Evolutionary conservation across 345 rosid genomes (phyloP), one percentile per base, ranked within the genome.

Genomic region (Dipteronia sinensis): DNA sequence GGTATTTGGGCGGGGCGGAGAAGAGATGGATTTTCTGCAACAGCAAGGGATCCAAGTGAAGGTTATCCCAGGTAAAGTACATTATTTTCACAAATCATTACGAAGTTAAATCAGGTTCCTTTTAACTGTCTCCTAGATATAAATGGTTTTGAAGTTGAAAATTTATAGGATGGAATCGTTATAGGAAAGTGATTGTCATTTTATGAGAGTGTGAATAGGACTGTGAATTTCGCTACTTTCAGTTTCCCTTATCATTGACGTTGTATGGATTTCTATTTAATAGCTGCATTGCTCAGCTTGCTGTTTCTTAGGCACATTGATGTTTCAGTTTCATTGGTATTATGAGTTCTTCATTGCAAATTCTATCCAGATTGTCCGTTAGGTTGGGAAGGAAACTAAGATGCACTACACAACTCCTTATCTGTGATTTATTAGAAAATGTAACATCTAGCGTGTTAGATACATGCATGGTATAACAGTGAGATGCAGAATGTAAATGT

Each of bases 1-100:
- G 99, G 97, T 96, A 1, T 96, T 96, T 77, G 99, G 98, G 25
- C 84, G 99, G 72, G 98, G 99, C 6, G 98, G 99, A 6, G 99
- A 96, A 85, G 99, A 96, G 86, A 94, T 96, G 97, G 99, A 96
- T 87, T 96, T 94, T 85, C 83, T 96, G 46, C 95, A 88, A 69
- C 95, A 89, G 81, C 92, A 92, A 83, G 98, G 97, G 80, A 94
- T 96, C 65, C 88, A 87, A 74, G 98, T 96, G 56, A 91, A 94
- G 83, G 97, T 96, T 82, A 88, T 94, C 56, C 98, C 98, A 38
- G 97, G 99, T 91, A 6, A 10, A 58, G 34, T 27, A 8, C 20
- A 16, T 4, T 65, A 25, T 42, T 72, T 34, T 25, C 22, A 38
- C 49, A 12, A 74, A 47, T 31, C 13, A 11, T 7, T 68, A 6